Percentiles rank a stretch among this genome's conserved stretches.
These are phyloP conservation scores for Annulohypoxylon bovei DNA, from an alignment of 495 filamentous ascomycete genomes.

Conservation along the genomic window DNA sequence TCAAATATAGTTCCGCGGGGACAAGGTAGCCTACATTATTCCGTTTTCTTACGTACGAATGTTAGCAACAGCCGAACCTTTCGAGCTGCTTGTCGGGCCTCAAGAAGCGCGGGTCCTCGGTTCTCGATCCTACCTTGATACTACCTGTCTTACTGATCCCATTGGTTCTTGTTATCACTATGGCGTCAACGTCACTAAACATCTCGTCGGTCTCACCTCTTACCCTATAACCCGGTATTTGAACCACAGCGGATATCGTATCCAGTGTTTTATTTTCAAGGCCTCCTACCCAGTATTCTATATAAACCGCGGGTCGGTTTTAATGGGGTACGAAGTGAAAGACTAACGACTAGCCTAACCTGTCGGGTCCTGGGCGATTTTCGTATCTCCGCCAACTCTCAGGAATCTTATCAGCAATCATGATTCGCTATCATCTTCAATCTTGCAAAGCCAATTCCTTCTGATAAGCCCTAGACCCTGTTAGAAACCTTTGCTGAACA, in stretches of 20 bases:
- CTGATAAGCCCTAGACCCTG: constrained; percentile 37
- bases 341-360: constrained; percentile 21
- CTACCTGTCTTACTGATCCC: constrained; percentile 1
- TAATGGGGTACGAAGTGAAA: constrained; percentile 30
- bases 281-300: constrained; percentile 27
- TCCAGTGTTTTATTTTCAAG: constrained; percentile 6
- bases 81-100: background rate
- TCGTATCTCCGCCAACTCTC: constrained; percentile 45
- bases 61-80: background rate
- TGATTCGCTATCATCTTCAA: constrained; percentile 45
- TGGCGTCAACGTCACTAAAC: constrained; percentile 25
- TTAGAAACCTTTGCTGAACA: constrained; percentile 6
- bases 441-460: constrained; percentile 33
- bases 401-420: constrained; percentile 38
- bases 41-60: background rate
- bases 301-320: constrained; percentile 5
- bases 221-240: constrained; percentile 2
- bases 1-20: background rate
- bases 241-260: constrained; percentile 15
- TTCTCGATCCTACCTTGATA: constrained; percentile 14
- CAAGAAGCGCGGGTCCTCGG: constrained; percentile 2
- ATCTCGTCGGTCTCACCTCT: constrained; percentile 5
- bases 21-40: background rate
- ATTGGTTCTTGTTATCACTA: constrained; percentile 8
- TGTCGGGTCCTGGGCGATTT: constrained; percentile 39